Percentiles rank a stretch among this genome's conserved stretches.
Evolutionary conservation across 2,329 filamentous ascomycete genomes (phyloP).

Genomic region (Rhexocercosporidium sp.): DNA sequence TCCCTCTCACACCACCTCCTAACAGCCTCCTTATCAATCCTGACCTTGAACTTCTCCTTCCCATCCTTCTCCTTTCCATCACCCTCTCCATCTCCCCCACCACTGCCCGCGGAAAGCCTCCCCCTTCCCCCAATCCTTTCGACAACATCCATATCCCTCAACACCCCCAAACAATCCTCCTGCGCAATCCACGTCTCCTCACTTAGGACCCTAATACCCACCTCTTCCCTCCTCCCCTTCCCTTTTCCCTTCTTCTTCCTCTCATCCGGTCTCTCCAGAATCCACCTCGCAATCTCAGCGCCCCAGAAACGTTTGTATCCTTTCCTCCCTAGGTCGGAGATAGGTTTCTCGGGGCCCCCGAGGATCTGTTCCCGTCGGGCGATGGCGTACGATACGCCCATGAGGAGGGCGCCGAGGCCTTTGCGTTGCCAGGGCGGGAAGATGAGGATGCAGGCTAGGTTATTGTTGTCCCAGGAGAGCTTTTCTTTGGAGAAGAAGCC

Average conservation of each 20-base stretch:
- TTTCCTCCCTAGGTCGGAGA: conserved; percentile 81
- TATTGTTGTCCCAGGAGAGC: conserved; percentile 98
- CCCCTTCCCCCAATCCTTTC: conserved; percentile 50
- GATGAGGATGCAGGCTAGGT: conserved; percentile 92
- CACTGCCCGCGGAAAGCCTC: conserved; percentile 55
- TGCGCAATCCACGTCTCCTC: conserved; percentile 80
- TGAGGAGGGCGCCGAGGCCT: conserved; percentile 84
- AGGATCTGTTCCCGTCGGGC: conserved; percentile 81
- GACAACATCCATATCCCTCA: conserved; percentile 80
- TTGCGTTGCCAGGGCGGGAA: conserved; percentile 96
- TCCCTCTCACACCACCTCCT: conserved; percentile 71
- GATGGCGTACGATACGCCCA: conserved; percentile 93
- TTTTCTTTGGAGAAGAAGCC: conserved; percentile 99
- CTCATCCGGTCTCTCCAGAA: conserved; percentile 46
- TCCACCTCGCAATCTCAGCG: conserved; percentile 77
- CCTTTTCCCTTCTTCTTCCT: conserved; percentile 37
- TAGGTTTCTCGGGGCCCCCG: conserved; percentile 92
- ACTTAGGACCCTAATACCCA: conserved; percentile 74
- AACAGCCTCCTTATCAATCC: conserved; percentile 57
- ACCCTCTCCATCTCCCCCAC: conserved; percentile 60
- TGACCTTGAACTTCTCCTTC: conserved; percentile 51
- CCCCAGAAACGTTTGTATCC: conserved; percentile 90
- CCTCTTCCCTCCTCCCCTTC: conserved; percentile 44
- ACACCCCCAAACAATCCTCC: conserved; percentile 80
- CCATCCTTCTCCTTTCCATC: conserved; percentile 44